These are phyloP conservation scores for Periconia sp. DNA, from an alignment of 2,329 filamentous ascomycete genomes.

Conservation along the genomic window DNA sequence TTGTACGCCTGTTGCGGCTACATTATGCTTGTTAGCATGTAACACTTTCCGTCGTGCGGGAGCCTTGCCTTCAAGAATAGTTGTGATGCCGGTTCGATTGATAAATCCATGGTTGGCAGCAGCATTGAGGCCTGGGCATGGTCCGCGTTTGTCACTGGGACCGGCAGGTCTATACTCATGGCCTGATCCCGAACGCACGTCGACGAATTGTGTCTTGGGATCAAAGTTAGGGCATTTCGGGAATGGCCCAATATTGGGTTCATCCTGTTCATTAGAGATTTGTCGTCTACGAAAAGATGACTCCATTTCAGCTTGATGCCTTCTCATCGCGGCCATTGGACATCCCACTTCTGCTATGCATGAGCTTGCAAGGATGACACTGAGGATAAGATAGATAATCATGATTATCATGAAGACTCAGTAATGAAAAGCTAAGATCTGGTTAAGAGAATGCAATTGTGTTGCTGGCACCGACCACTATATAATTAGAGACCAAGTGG, in stretches of 20 bases:
- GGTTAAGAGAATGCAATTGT: too few relatives aligned
- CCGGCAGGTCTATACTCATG: slow-evolving; percentile 5
- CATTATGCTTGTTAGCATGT: not conserved
- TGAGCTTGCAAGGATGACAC: too few relatives aligned
- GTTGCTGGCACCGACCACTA: too few relatives aligned
- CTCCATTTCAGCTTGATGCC: not conserved
- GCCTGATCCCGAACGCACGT: not conserved
- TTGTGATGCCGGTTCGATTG: slow-evolving; percentile 23
- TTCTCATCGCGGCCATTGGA: not conserved
- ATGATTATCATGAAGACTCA: too few relatives aligned
- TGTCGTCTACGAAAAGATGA: not conserved
- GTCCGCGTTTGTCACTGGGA: slow-evolving; percentile 9
- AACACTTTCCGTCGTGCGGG: not conserved
- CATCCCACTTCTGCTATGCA: not conserved
- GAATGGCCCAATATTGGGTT: not conserved
- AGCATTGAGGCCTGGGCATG: slow-evolving; percentile 34
- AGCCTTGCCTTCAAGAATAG: not conserved
- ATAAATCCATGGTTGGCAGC: slow-evolving; percentile 34
- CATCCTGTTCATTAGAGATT: not conserved
- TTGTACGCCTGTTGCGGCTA: not conserved
- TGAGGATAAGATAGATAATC: too few relatives aligned
- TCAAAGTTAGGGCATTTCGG: not conserved
- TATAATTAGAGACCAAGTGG: too few relatives aligned
- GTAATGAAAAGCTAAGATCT: too few relatives aligned
- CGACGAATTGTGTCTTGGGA: slow-evolving; percentile 1